Conservation (phyloP, 257 asterid genomes). For the Plantago elongata region DNA sequence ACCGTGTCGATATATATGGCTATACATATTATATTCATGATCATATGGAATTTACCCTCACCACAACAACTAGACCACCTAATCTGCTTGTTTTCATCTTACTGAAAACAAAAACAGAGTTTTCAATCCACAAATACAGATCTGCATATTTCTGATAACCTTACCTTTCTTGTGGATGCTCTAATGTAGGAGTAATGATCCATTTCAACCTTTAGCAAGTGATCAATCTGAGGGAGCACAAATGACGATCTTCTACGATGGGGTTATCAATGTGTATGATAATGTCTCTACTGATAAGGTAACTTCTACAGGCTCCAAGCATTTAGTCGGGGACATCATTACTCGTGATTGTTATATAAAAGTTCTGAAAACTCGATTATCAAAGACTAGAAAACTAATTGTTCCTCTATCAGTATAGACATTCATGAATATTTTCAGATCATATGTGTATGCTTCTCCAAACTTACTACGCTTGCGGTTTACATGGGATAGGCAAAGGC, state of each 20-base stretch:
- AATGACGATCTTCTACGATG: constrained; percentile 19
- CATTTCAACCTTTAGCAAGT: neutral
- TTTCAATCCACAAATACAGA: too few species aligned
- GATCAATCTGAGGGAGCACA: constrained; percentile 11
- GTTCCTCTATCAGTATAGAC: neutral
- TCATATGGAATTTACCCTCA: too few species aligned
- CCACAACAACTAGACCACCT: too few species aligned
- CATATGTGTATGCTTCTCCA: too few species aligned
- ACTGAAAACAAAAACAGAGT: too few species aligned
- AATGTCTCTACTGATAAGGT: constrained; percentile 22
- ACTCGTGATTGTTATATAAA: too few species aligned
- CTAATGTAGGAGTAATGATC: constrained; percentile 1
- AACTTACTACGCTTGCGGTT: neutral
- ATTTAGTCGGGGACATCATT: neutral
- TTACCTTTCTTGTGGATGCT: neutral
- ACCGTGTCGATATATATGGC: neutral
- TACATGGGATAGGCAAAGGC: constrained; percentile 16
- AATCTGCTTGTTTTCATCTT: too few species aligned
- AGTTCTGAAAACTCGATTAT: neutral
- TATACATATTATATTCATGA: too few species aligned
- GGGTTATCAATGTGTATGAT: constrained; percentile 12
- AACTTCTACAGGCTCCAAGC: neutral
- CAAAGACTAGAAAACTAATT: neutral
- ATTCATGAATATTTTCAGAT: constrained; percentile 1
- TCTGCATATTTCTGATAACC: too few species aligned